These are phyloP conservation scores for Tetrapisispora fleetii DNA, from an alignment of 805 yeast genomes.

Conservation along the genomic window DNA sequence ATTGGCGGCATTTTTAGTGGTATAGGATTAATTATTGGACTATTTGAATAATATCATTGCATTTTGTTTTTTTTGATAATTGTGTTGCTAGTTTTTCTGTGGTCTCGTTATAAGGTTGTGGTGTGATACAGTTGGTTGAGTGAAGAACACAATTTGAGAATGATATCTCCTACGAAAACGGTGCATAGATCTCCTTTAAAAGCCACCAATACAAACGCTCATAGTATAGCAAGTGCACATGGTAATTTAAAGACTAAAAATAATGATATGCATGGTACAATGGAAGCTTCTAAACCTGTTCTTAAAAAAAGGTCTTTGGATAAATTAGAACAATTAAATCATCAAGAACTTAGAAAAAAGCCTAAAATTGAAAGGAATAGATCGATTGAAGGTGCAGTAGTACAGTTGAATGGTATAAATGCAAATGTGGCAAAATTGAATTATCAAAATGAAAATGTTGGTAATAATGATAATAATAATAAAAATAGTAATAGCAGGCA, in stretches of 20 bases:
- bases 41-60: no score
- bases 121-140: no score
- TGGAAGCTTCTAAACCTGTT: not conserved
- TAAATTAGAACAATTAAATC: constrained; percentile 10
- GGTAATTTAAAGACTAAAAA: not conserved
- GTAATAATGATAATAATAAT: constrained; percentile 4
- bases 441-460: constrained; percentile 4
- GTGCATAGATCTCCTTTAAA: constrained; percentile 23
- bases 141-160: not conserved
- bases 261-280: not conserved
- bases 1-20: not conserved
- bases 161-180: constrained; percentile 12
- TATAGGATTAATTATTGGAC: no score
- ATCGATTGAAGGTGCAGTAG: constrained; percentile 30
- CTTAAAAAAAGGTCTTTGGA: constrained; percentile 22
- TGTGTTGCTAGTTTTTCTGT: no score
- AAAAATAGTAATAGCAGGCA: constrained; percentile 8
- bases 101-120: no score
- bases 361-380: constrained; percentile 21
- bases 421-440: constrained; percentile 10
- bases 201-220: constrained; percentile 24
- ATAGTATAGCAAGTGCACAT: not conserved
- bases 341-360: constrained; percentile 14
- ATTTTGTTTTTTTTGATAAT: no score
- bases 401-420: constrained; percentile 2